Base-by-base conservation (phyloP, 495 filamentous ascomycete genomes). In the Podospora australis region DNA sequence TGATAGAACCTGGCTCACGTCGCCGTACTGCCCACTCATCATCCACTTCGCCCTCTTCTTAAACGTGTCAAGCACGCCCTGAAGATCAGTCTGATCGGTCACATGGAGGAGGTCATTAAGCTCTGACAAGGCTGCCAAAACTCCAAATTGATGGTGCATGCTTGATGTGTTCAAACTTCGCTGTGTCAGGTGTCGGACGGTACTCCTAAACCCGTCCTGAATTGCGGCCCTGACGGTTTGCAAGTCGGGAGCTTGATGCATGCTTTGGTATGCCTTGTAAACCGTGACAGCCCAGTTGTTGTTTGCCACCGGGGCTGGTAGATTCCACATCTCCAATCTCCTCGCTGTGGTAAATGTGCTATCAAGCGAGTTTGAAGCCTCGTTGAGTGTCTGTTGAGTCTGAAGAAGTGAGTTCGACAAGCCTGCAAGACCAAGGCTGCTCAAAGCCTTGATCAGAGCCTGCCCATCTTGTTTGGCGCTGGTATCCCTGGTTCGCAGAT, bases 271-370 rank as follows among this genome's bases (percentile, higher is more conserved):
- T 3, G 81, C 79, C 52, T 80, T 82, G 62, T 90, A 97, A 2
- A 90, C 66, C 11, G 82, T 83, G 7, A 82, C 79, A 3, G 83
- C 72, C 49, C 82, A 77, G 28, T 78, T 83, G 19, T 69, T 65
- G 34, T 74, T 76, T 17, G 75, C 67, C 4, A 73, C 67, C 7
- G 88, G 86, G 6, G 83, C 82, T 43, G 85, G 84, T 44, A 97
- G 71, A 65, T 96, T 90, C 92, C 92, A 98, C 58, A 92, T 84
- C 55, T 90, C 89, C 39, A 98, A 70, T 57, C 86, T 88, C 41
- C 84, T 78, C 11, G 92, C 91, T n/a, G 87, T 85, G 39, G 79
- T 78, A 46, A 94, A 82, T 52, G 87, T 84, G 48, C 77, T 82
- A 32, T 87, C 82, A 13, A 81, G 68, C 6, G 79, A 77, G n/a